Evolutionary conservation across 345 rosid genomes (phyloP).

Genomic region (Schrenkiella parvula): DNA sequence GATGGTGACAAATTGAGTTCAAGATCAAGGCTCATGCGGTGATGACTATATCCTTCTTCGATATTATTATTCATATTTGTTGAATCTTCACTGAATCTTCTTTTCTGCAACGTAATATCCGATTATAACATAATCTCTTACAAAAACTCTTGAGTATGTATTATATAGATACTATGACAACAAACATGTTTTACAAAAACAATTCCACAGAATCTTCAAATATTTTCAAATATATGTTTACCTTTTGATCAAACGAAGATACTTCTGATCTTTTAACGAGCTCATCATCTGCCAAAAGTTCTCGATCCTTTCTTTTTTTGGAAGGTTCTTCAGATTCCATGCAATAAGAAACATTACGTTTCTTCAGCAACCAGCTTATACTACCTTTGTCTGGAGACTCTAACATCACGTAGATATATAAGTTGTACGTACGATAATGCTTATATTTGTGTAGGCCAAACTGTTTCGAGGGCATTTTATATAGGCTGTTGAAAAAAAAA

Average conservation of each 20-base stretch:
- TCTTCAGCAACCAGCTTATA: slow-evolving; percentile 29
- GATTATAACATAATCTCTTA: no score
- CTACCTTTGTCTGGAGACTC: slow-evolving; percentile 35
- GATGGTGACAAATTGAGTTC: slow-evolving; percentile 65
- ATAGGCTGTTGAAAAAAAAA: slow-evolving; percentile 26
- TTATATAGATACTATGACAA: no score
- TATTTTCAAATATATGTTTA: slow-evolving; percentile 6
- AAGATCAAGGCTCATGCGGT: slow-evolving; percentile 56
- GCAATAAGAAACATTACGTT: slow-evolving; percentile 1
- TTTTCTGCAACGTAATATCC: slow-evolving; percentile 28
- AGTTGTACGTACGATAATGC: slow-evolving; percentile 24
- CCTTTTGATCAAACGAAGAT: slow-evolving; percentile 65
- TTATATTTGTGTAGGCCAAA: slow-evolving; percentile 36
- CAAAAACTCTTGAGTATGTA: no score
- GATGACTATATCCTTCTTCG: slow-evolving; percentile 22
- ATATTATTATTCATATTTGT: slow-evolving; percentile 29
- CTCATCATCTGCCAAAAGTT: slow-evolving; percentile 29
- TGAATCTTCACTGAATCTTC: slow-evolving; percentile 52
- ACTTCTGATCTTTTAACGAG: slow-evolving; percentile 45
- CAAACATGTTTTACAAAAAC: not conserved
- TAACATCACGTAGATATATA: not conserved
- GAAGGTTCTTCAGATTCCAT: slow-evolving; percentile 35
- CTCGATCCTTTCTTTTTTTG: slow-evolving; percentile 56
- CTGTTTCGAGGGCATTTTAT: not conserved
- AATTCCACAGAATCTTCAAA: not conserved